These are phyloP conservation scores for Chaetomium sp. DNA, from an alignment of 2,329 filamentous ascomycete genomes.

Conservation along the genomic window DNA sequence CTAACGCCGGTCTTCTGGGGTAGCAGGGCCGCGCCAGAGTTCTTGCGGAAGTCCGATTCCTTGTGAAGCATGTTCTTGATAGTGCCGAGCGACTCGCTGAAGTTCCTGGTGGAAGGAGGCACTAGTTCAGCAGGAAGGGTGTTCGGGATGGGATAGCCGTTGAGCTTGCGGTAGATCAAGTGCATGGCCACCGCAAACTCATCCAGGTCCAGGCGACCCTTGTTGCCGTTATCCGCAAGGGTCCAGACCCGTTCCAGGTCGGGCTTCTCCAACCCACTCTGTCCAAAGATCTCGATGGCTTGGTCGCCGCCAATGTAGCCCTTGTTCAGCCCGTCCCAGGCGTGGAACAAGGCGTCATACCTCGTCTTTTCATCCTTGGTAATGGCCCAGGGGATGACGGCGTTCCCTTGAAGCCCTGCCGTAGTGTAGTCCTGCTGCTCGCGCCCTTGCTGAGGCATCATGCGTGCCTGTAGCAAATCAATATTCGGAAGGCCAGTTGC, in stretches of 20 bases:
- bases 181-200: conserved; percentile 99
- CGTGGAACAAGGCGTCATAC: conserved; percentile 90
- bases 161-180: conserved; percentile 93
- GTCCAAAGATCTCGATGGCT: conserved; percentile 94
- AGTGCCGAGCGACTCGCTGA: conserved; percentile 86
- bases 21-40: conserved; percentile 79
- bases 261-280: conserved; percentile 85
- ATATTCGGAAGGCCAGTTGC: conserved; percentile 87
- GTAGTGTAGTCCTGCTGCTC: conserved; percentile 79
- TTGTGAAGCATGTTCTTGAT: conserved; percentile 85
- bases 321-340: conserved; percentile 92
- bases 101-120: conserved; percentile 87
- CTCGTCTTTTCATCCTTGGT: conserved; percentile 98
- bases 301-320: conserved; percentile 88
- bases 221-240: conserved; percentile 86
- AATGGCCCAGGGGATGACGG: conserved; percentile 95
- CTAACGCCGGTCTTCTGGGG: conserved; percentile 97
- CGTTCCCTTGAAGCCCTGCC: conserved; percentile 82
- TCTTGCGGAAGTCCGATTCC: conserved; percentile 85
- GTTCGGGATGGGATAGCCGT: conserved; percentile 87
- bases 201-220: conserved; percentile 87
- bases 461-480: conserved; percentile 80
- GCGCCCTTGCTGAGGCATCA: conserved; percentile 95
- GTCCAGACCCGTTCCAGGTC: conserved; percentile 95
- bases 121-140: conserved; percentile 86